phyloP scores from a whole-genome alignment of 2,329 filamentous ascomycete species.

The Anthostomella pinea region DNA sequence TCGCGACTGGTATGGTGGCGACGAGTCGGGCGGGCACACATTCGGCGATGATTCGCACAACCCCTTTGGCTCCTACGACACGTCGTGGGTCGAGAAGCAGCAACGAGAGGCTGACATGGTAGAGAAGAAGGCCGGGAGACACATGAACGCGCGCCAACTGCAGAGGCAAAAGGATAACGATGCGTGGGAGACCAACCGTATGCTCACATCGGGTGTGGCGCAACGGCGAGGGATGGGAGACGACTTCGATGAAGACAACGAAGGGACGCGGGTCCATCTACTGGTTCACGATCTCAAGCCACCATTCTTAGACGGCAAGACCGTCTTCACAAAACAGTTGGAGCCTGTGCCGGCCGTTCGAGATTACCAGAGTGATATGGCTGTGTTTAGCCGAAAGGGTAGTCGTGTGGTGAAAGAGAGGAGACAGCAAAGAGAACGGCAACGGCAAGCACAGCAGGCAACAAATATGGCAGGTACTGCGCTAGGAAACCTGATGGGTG shows the following conservation, averaged over 20 bases:
- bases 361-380: slow-evolving; percentile 97
- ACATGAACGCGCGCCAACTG: slow-evolving; percentile 69
- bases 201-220: slow-evolving; percentile 94
- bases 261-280: slow-evolving; percentile 83
- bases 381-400: slow-evolving; percentile 93
- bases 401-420: slow-evolving; percentile 90
- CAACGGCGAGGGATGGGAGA: slow-evolving; percentile 78
- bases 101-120: slow-evolving; percentile 69
- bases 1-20: slow-evolving; percentile 88
- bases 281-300: slow-evolving; percentile 91
- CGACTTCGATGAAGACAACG: slow-evolving; percentile 88
- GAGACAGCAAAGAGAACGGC: slow-evolving; percentile 86
- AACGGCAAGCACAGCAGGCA: slow-evolving; percentile 91
- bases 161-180: slow-evolving; percentile 94
- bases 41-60: slow-evolving; percentile 93
- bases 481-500: slow-evolving; percentile 90
- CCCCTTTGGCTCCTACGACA: slow-evolving; percentile 75
- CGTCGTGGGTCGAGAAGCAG: slow-evolving; percentile 67
- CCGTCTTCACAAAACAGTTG: slow-evolving; percentile 94
- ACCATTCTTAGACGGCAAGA: slow-evolving; percentile 91
- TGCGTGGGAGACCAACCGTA: slow-evolving; percentile 97
- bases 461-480: slow-evolving; percentile 91
- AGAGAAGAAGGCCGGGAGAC: slow-evolving; percentile 73
- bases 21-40: slow-evolving; percentile 76
- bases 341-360: slow-evolving; percentile 91